Evolutionary conservation across 2,329 filamentous ascomycete genomes (phyloP).

Genomic region (Clarireedia homoeocarpa): DNA sequence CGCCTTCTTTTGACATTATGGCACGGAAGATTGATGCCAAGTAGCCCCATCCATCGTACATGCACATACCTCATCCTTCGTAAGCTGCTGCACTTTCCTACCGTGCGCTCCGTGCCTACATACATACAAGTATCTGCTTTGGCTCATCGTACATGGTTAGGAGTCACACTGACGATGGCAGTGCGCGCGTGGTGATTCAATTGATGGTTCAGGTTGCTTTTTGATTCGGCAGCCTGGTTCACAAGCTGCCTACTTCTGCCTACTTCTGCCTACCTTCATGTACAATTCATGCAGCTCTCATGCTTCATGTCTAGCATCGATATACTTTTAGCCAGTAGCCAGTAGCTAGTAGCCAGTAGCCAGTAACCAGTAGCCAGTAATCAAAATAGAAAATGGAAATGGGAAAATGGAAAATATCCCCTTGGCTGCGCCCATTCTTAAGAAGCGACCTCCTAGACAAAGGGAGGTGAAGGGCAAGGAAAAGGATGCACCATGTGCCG

Average conservation of each 20-base stretch:
- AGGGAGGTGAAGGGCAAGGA: neutral
- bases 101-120: neutral
- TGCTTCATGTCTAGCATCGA: neutral
- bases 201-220: neutral
- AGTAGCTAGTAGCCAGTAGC: no score
- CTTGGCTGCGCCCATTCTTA: neutral
- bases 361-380: no score
- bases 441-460: neutral
- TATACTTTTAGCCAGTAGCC: no score
- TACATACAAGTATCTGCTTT: neutral
- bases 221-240: neutral
- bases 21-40: no score
- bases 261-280: slow-evolving; percentile 1
- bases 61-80: no score
- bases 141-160: slow-evolving; percentile 1
- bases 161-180: slow-evolving; percentile 1
- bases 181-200: neutral
- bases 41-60: no score
- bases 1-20: no score
- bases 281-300: neutral
- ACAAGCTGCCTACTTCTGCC: slow-evolving; percentile 3
- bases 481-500: slow-evolving; percentile 3
- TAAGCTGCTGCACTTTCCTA: no score
- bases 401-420: neutral
- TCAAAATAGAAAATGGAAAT: no score